Evolutionary conservation across 2,329 filamentous ascomycete species (phyloP), one percentile per base, ranked within the genome.

Genomic region (Penicillium sp.): DNA sequence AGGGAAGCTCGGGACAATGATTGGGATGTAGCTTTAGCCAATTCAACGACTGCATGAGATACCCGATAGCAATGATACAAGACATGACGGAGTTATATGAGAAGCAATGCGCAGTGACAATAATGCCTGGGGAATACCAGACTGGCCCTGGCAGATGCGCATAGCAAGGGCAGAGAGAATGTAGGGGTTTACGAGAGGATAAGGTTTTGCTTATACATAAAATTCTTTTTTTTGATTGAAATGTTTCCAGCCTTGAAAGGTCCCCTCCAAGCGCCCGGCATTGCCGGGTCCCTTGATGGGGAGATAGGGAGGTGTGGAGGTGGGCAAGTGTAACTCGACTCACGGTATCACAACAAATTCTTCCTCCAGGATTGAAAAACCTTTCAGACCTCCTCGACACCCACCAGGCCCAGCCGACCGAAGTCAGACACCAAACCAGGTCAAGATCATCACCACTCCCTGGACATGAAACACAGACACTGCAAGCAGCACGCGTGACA

Each of bases 361-460:
- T 27, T 5, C 15, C 12, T 22, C 20, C n/a, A 51, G 23, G 31
- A 49, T 15, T 25, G 18, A 40, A 46, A 41, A 46, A 80, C 82
- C 89, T 90, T 90, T 93, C 90, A 94, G 90, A 92, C 89, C 84
- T 89, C 88, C 88, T 89, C 89, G 81, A 84, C 82, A 85, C 89
- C 89, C 89, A 89, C 89, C 89, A 88, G 79, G 81, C 77, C 78
- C 80, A 77, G 80, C 84, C 83, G 88, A 87, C 89, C 89, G 79
- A 92, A 87, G 85, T 85, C 86, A 84, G 83, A 87, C 82, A 78
- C 75, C 79, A 71, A 70, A 81, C 81, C 78, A 88, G 89, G 89
- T 87, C 82, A 89, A 94, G 90, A 94, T 95, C 91, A 94, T 94
- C 89, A 91, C 86, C 88, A 87, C 88, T 86, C 84, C 88, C 88